Percentiles rank a stretch among this genome's conserved stretches.
These are phyloP conservation scores for Puccinia novopanici DNA, from an alignment of 1,284 basidiomycete genomes.

Conservation along the genomic window DNA sequence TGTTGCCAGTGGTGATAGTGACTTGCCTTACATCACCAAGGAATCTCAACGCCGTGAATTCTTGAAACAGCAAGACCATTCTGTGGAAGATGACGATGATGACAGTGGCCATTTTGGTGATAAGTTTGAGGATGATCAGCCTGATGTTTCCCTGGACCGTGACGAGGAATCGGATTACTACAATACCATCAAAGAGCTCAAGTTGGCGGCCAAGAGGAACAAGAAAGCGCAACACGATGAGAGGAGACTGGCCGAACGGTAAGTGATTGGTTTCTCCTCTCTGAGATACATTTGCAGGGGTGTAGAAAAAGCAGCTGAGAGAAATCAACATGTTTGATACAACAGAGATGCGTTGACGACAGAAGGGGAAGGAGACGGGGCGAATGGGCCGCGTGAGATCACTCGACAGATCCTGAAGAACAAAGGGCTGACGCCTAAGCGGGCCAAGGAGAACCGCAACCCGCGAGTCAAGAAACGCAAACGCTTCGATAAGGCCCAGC, in stretches of 20 bases:
- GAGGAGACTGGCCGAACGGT: constrained; percentile 69
- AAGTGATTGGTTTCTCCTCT: constrained; percentile 54
- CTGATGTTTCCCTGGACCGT: constrained; percentile 59
- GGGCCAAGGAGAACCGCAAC: constrained; percentile 82
- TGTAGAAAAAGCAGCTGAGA: not conserved
- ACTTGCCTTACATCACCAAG: constrained; percentile 71
- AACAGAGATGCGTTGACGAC: constrained; percentile 46
- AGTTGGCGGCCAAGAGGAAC: constrained; percentile 71
- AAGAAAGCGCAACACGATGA: constrained; percentile 80
- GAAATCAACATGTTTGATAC: not conserved
- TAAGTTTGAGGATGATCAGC: constrained; percentile 53
- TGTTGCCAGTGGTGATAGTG: constrained; percentile 71
- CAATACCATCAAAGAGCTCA: constrained; percentile 75
- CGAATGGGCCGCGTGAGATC: constrained; percentile 75
- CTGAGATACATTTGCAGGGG: not conserved
- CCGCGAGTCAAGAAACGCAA: constrained; percentile 92
- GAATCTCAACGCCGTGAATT: constrained; percentile 62
- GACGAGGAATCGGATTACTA: constrained; percentile 73
- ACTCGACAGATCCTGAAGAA: constrained; percentile 88
- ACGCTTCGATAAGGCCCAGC: constrained; percentile 89
- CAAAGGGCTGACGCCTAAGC: constrained; percentile 82
- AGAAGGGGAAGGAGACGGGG: constrained; percentile 52
- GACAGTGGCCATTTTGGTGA: constrained; percentile 53
- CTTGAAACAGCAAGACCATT: constrained; percentile 60
- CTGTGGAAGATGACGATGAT: constrained; percentile 43